Evolutionary conservation across 2,329 filamentous ascomycete genomes (phyloP).

Genomic region (Cercospora nicotianae): DNA sequence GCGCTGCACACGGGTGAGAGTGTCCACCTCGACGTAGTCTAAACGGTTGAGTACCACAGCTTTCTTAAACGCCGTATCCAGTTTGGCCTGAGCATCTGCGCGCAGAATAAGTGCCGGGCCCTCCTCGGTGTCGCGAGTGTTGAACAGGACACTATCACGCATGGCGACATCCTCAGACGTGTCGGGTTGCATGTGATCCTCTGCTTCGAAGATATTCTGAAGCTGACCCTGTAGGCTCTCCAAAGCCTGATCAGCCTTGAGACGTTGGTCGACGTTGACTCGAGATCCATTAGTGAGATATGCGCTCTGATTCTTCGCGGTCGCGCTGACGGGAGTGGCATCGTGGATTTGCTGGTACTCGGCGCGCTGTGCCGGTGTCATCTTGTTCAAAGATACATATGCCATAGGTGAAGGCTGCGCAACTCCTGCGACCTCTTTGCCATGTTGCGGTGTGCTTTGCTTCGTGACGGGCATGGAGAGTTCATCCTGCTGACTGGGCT

Average conservation of each 20-base stretch:
- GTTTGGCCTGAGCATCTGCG: slow-evolving; percentile 64
- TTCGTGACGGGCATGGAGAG: slow-evolving; percentile 15
- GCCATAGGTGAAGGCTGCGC: slow-evolving; percentile 8
- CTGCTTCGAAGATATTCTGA: slow-evolving; percentile 71
- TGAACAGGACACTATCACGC: slow-evolving; percentile 57
- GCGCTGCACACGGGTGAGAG: slow-evolving; percentile 72
- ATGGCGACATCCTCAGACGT: slow-evolving; percentile 43
- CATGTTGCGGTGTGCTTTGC: slow-evolving; percentile 17
- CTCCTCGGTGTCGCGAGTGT: slow-evolving; percentile 51
- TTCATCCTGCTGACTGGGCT: slow-evolving; percentile 16
- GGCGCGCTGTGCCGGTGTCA: slow-evolving; percentile 38
- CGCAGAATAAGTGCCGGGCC: slow-evolving; percentile 67
- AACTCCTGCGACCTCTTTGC: slow-evolving; percentile 5
- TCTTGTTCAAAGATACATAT: slow-evolving; percentile 30
- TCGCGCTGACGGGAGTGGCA: slow-evolving; percentile 15
- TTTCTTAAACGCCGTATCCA: slow-evolving; percentile 72
- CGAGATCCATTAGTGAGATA: slow-evolving; percentile 25
- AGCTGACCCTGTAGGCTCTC: slow-evolving; percentile 69
- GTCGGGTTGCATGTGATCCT: slow-evolving; percentile 65
- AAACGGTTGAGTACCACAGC: slow-evolving; percentile 70
- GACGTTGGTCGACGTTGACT: slow-evolving; percentile 65
- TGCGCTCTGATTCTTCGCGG: slow-evolving; percentile 22
- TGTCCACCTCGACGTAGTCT: slow-evolving; percentile 69
- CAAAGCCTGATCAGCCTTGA: slow-evolving; percentile 74
- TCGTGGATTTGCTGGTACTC: slow-evolving; percentile 34